Evolutionary conservation across 371 early-diverging fungal genomes (phyloP), one percentile per base, ranked within the genome.

Genomic region (Mycotypha africana): DNA sequence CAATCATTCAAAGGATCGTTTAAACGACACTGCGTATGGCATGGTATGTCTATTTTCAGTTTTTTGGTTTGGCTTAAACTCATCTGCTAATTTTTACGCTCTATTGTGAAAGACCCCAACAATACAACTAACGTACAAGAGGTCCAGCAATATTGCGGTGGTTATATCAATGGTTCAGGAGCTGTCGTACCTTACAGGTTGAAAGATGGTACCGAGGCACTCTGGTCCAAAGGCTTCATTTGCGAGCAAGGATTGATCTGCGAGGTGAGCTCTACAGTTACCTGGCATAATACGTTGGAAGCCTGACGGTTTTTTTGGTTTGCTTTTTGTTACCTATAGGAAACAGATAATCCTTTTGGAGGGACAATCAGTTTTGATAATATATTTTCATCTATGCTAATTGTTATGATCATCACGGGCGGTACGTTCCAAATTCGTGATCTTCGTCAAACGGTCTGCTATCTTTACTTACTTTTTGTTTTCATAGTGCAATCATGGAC

Each of bases 1-100:
- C 82, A 84, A 39, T 65, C 81, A 2, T 84, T 84, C 41, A 79
- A 81, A 45, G 84, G 84, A 4, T 84, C 84, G 0, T 66, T 78
- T 39, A 55, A 65, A 31, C 66, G 84, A 23, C 78, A 64, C 15
- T 84, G 84, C 50, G 79, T 79, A 17, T 75, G 74, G 76, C 58
- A 57, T 49, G 67, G 70, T 73, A 58, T 46, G 46, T 6, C 11
- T 8, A 28, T 28, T 28, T 28, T 28, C 5, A 28, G 11, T 28
- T 8, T 8, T n/a, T 4, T 10, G 7, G 6, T 30, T 12, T 24
- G 36, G 15, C 23, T 45, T 25, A n/a, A 14, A n/a, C 11, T 28
- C 11, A 28, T 11, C n/a, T 14, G n/a, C 14, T 30, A 26, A 12
- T 32, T 4, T 23, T 30, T 15, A 10, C 10, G 10, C 24, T 45